These are phyloP conservation scores for Aureobasidium namibiae DNA, from an alignment of 2,329 filamentous ascomycete genomes.

Conservation along the genomic window DNA sequence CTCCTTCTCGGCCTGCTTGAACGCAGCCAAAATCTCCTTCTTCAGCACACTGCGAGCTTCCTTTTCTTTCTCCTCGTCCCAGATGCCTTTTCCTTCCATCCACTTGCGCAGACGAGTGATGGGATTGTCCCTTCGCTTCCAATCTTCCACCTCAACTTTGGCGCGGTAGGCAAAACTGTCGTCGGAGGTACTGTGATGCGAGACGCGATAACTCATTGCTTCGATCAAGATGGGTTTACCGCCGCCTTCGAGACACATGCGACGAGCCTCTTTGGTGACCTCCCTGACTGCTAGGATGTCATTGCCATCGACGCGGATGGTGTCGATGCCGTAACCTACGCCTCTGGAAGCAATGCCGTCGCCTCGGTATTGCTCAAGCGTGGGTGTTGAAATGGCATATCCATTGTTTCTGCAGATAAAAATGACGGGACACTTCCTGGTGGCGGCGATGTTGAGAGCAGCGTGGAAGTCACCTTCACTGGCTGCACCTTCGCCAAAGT, in stretches of 20 bases:
- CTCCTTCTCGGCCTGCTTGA: constrained; percentile 72
- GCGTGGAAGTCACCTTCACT: constrained; percentile 90
- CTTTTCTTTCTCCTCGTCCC: constrained; percentile 79
- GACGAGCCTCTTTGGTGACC: constrained; percentile 67
- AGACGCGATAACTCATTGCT: constrained; percentile 96
- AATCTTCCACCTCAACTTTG: constrained; percentile 86
- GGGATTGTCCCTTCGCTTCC: constrained; percentile 84
- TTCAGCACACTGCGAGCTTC: constrained; percentile 56
- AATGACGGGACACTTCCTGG: constrained; percentile 74
- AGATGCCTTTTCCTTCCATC: constrained; percentile 73
- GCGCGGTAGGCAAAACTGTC: constrained; percentile 96
- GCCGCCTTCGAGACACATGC: constrained; percentile 70
- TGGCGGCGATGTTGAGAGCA: constrained; percentile 84
- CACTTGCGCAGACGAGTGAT: constrained; percentile 81
- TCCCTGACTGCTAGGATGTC: constrained; percentile 84
- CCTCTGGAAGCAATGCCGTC: constrained; percentile 84
- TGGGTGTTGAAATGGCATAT: constrained; percentile 84
- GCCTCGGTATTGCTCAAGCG: constrained; percentile 81
- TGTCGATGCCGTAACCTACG: constrained; percentile 88
- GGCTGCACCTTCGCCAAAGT: constrained; percentile 85
- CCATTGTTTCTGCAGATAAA: constrained; percentile 93
- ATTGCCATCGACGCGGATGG: constrained; percentile 87
- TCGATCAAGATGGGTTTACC: constrained; percentile 81
- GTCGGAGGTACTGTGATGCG: constrained; percentile 92
- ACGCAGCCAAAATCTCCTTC: constrained; percentile 74